Percentiles rank a stretch among this genome's conserved stretches.
These are phyloP conservation scores for Leccinum variicolor DNA, from an alignment of 768 basidiomycete genomes.

Conservation along the genomic window DNA sequence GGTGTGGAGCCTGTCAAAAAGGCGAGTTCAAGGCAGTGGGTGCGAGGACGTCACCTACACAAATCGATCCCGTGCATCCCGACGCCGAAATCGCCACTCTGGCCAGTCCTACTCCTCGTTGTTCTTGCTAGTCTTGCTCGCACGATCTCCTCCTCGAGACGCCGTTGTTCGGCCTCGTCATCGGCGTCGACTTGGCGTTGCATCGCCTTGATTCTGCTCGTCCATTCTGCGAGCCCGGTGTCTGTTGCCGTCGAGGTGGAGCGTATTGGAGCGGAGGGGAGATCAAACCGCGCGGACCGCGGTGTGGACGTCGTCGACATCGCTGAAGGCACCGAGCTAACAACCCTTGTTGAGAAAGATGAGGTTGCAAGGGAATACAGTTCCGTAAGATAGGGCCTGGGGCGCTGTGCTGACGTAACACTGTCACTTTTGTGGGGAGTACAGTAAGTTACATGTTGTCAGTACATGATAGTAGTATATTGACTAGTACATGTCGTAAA, in stretches of 20 bases:
- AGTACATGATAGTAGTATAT: neutral
- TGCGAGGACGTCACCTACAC: constrained; percentile 22
- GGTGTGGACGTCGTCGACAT: constrained; percentile 32
- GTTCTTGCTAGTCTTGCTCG: constrained; percentile 45
- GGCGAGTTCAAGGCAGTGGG: neutral
- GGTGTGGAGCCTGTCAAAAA: constrained; percentile 2
- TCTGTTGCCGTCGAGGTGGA: constrained; percentile 39
- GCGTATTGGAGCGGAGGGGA: constrained; percentile 31
- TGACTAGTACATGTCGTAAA: neutral
- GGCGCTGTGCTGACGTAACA: constrained; percentile 22
- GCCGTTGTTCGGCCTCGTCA: constrained; percentile 71
- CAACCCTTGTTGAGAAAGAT: neutral
- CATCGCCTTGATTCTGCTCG: constrained; percentile 73
- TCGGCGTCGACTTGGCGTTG: constrained; percentile 80
- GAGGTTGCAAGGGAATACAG: neutral
- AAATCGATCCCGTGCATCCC: constrained; percentile 35
- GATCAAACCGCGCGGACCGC: constrained; percentile 33
- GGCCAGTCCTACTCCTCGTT: constrained; percentile 35
- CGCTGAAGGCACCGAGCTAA: neutral
- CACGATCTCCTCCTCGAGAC: constrained; percentile 56
- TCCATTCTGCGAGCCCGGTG: constrained; percentile 75
- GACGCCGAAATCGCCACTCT: constrained; percentile 37
- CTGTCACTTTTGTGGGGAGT: neutral
- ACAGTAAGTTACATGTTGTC: neutral
- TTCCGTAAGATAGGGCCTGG: neutral